Base-by-base conservation (phyloP, 1,284 basidiomycete genomes). In the Microbotryum scabiosae region DNA sequence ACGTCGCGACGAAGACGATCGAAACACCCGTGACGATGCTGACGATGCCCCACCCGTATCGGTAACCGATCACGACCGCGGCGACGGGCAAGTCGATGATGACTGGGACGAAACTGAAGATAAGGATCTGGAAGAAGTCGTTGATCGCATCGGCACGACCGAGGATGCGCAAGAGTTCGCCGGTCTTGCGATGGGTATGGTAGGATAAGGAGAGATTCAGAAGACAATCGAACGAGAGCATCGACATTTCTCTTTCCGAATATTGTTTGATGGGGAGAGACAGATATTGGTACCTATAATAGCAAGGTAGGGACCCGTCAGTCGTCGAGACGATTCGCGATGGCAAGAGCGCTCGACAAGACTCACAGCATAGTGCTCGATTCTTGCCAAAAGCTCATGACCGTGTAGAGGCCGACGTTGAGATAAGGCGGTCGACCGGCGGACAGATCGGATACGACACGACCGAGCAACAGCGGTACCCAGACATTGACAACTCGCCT, bases 121-220 rank as follows among this genome's bases (percentile, higher is more conserved):
- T 74, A 43, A 92, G 69, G 6, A 67, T 57, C 51, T 66, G 61
- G 55, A 63, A 66, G 57, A 60, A 54, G 47, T 68, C 59, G 62
- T 70, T 70, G 65, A 72, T 72, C 12, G 71, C 69, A 43, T 65
- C 80, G 4, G 80, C 77, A 16, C 83, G 78, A 64, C 84, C 82
- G n/a, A 85, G 76, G 63, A 84, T 84, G n/a, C 83, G 78, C 18
- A 85, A 76, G 18, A 85, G 77, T 70, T 85, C 84, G 36, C 83
- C 84, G 4, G 83, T 85, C 76, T 84, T 83, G 63, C 82, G 81
- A 64, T 81, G 82, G 14, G 83, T 85, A 75, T 92, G 86, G 82
- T 87, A 93, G n/a, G 85, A 82, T 68, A 92, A 84, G 10, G 86
- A 87, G 25, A 94, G 82, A 64, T 87, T 86, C 18, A 91, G 79